A percentile compares a stretch with the other conserved stretches of the same genome.
Conservation (phyloP, 805 yeast species). For the Citeromyces nyonsensis region DNA sequence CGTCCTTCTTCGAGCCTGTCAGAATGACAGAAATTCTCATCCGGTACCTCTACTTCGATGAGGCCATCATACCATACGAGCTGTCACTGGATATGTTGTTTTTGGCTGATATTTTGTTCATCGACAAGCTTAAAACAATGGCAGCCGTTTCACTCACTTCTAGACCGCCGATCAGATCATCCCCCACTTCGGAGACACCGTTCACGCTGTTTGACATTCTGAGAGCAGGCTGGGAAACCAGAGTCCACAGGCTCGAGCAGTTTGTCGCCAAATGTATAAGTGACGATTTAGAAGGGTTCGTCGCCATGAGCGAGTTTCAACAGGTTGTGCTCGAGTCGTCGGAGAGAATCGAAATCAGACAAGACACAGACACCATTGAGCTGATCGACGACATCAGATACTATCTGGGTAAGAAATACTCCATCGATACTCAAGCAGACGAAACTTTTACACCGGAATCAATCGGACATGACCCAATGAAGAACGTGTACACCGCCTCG, state of each 20-base stretch:
- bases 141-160: constrained; percentile 36
- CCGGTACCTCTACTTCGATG: constrained; percentile 45
- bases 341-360: constrained; percentile 41
- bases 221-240: constrained; percentile 51
- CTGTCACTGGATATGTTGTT: constrained; percentile 38
- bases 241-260: constrained; percentile 49
- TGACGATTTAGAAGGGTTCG: constrained; percentile 21
- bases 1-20: constrained; percentile 1
- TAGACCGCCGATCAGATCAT: constrained; percentile 2
- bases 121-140: constrained; percentile 51
- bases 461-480: constrained; percentile 3
- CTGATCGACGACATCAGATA: constrained; percentile 64
- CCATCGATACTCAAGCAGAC: constrained; percentile 9
- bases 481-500: constrained; percentile 7
- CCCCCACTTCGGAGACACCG: not conserved
- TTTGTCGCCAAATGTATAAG: constrained; percentile 47
- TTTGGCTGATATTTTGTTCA: constrained; percentile 41
- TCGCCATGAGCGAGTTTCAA: constrained; percentile 20
- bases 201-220: constrained; percentile 37
- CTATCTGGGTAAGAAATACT: constrained; percentile 27
- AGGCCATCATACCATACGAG: constrained; percentile 29
- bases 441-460: constrained; percentile 5
- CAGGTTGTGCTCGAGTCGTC: constrained; percentile 20
- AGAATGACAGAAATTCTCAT: constrained; percentile 34
- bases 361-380: constrained; percentile 71